Evolutionary conservation across 768 basidiomycete genomes (phyloP), one percentile per base, ranked within the genome.

Genomic region (Termitomyces sp.): DNA sequence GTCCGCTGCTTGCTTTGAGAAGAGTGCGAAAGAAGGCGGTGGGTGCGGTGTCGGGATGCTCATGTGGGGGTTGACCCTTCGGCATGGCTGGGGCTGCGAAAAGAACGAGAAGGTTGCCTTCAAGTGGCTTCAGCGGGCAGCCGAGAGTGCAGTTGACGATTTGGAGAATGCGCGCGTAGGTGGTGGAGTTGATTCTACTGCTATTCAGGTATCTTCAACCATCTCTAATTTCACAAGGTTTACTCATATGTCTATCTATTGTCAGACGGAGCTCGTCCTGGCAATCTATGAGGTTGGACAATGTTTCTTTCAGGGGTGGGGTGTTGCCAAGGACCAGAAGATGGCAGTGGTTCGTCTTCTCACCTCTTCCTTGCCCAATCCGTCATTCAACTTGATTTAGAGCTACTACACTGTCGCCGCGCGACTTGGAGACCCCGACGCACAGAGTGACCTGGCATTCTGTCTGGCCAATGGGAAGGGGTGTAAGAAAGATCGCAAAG

Each of bases 301-400:
- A 69, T 93, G 91, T 67, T 96, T 94, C 72, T 90, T 90, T 68
- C 90, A 92, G 51, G 94, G 93, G 1, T 95, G 93, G 92, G 94
- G 94, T 8, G 86, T 92, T 12, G 67, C 73, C 29, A 91, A 92
- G 68, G 91, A 95, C 70, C 87, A 90, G 74, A 91, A 89, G 78
- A 92, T 95, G 90, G 91, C 83, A 6, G 85, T 92, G 25, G 89
- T 90, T 68, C 55, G 88, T 81, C 31, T 43, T 25, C 21, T 38
- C 40, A 52, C 55, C 32, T 29, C 31, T 35, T 23, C 53, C 29
- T 48, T 19, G 53, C 46, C 19, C 57, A 54, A 48, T 32, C 19
- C 31, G 16, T 57, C 42, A 16, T 25, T 55, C 29, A 37, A 40
- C 49, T 34, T 40, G 23, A 43, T 23, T 23, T 64, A 90, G 88